Evolutionary conservation across 345 rosid species (phyloP).

Genomic region (Eucalyptus marginata): DNA sequence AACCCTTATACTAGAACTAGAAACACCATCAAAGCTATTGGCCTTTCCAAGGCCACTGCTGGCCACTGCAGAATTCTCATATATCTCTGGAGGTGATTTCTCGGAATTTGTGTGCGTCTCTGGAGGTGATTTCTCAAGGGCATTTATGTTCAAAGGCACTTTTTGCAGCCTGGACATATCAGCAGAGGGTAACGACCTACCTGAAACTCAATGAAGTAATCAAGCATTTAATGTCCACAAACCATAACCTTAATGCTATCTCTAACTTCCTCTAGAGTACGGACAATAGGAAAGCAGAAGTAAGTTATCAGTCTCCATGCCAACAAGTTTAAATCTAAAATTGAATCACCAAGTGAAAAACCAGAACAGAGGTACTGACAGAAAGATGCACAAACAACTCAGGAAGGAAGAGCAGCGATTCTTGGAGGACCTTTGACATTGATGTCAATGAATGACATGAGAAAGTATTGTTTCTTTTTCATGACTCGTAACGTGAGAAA

Average conservation of each 20-base stretch:
- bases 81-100: not conserved
- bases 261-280: not conserved
- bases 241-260: not conserved
- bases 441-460: not conserved
- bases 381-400: not conserved
- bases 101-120: not conserved
- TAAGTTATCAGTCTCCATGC: not conserved
- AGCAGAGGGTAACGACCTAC: not conserved
- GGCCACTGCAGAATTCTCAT: not conserved
- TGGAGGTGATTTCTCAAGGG: not conserved
- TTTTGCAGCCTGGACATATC: not conserved
- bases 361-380: not conserved
- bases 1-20: constrained; percentile 3
- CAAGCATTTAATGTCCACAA: not conserved
- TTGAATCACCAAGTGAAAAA: not conserved
- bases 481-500: not conserved
- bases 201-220: not conserved
- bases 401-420: not conserved
- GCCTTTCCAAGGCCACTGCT: not conserved
- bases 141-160: not conserved
- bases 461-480: not conserved
- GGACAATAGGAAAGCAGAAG: not conserved
- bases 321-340: not conserved
- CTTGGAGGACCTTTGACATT: not conserved
- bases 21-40: constrained; percentile 12